Base-by-base conservation (phyloP, 2,329 filamentous ascomycete species). In the Arthrobotrys sphaeroides region DNA sequence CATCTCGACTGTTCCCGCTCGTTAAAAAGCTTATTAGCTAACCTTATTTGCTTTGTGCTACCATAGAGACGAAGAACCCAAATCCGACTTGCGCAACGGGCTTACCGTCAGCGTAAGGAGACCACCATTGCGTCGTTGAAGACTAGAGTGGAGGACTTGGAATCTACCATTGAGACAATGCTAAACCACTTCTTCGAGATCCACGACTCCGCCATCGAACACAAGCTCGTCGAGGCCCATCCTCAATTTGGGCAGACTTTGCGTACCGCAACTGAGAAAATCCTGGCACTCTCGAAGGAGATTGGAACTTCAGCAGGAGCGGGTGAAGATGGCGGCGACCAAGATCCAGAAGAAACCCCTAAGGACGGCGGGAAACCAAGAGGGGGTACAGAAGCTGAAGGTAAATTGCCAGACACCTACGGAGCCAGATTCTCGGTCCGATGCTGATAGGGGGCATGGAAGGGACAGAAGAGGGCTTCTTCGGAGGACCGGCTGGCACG, bases 91-190 rank as follows among this genome's bases (percentile, higher is more conserved):
- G 93, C 93, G 1, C 93, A 96, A 82, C 86, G 93, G 78, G 92
- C 92, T 0, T 96, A 96, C 80, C 88, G 93, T 13, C 88, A 91
- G 80, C 89, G 93, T 60, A 96, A 96, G 82, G 93, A 96, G 80
- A 90, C 87, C 20, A 91, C 91, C 3, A 94, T 96, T 67, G 87
- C 88, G 26, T 88, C 88, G 0, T 85, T 96, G 9, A 90, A 93
- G 80, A 86, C 88, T 64, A 87, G 90, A 75, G 91, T 94, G 24
- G 84, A 89, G 64, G 86, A 88, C 22, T 86, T 96, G n/a, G 87
- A 90, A 72, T 85, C 86, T 12, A 88, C 87, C 20, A 90, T 94
- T 74, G 87, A 91, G 67, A 87, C 90, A 78, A 92, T 96, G 89
- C 90, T 88, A 82, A 88, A 86, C 60, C 87, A 88, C 0, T 93